These are phyloP conservation scores for Populus hybrid DNA, from an alignment of 441 rosid species.

Conservation along the genomic window DNA sequence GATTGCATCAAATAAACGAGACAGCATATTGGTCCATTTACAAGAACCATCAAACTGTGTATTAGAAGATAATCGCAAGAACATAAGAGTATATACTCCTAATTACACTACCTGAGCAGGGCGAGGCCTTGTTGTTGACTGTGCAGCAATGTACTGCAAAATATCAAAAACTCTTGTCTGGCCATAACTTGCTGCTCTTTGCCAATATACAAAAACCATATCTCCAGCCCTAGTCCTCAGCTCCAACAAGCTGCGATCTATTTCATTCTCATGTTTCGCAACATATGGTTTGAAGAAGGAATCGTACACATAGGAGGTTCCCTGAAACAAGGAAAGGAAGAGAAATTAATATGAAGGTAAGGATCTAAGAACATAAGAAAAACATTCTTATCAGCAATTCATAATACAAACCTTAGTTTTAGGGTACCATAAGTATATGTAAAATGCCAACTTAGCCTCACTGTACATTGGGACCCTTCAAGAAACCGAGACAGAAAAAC, in stretches of 20 bases:
- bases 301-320: slow-evolving; percentile 85
- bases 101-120: slow-evolving; percentile 51
- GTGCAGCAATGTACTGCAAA: slow-evolving; percentile 71
- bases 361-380: background rate
- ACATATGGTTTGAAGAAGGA: slow-evolving; percentile 90
- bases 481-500: slow-evolving; percentile 21
- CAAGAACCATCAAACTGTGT: background rate
- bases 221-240: slow-evolving; percentile 86
- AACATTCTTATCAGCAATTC: background rate
- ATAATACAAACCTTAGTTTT: slow-evolving; percentile 51
- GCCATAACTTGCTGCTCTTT: slow-evolving; percentile 75
- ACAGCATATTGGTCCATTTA: background rate
- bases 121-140: slow-evolving; percentile 59
- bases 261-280: slow-evolving; percentile 86
- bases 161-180: slow-evolving; percentile 80
- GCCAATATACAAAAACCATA: slow-evolving; percentile 67
- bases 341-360: slow-evolving; percentile 4
- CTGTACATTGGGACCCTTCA: slow-evolving; percentile 84
- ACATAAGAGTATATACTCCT: background rate
- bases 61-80: background rate
- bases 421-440: slow-evolving; percentile 73
- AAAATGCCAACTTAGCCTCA: slow-evolving; percentile 77
- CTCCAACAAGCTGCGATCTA: slow-evolving; percentile 84
- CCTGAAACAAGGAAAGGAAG: slow-evolving; percentile 42
- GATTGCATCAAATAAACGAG: background rate